Evolutionary conservation across 2,329 filamentous ascomycete species (phyloP).

Genomic region (Colletotrichum navitas): DNA sequence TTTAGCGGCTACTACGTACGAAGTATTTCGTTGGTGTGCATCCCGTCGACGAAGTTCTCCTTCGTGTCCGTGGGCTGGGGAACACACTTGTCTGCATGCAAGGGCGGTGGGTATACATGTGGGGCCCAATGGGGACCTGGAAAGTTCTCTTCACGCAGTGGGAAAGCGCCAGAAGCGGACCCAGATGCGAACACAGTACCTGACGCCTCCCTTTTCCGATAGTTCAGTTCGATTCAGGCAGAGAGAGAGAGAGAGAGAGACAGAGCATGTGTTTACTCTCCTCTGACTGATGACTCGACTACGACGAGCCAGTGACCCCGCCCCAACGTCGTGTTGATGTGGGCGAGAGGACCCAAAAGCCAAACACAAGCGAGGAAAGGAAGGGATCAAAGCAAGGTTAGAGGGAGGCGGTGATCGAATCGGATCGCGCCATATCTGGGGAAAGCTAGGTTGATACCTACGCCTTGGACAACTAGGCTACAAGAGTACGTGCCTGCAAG

Average conservation of each 20-base stretch:
- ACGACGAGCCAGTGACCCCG: slow-evolving; percentile 28
- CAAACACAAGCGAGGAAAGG: slow-evolving; percentile 37
- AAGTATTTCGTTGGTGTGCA: not conserved
- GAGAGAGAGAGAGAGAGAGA: not conserved
- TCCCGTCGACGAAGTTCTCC: slow-evolving; percentile 7
- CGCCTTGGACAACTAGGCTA: slow-evolving; percentile 7
- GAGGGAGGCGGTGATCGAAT: slow-evolving; percentile 33
- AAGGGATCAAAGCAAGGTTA: slow-evolving; percentile 15
- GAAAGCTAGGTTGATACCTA: slow-evolving; percentile 33
- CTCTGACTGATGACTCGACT: slow-evolving; percentile 19
- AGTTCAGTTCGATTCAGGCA: not conserved
- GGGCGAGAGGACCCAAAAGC: slow-evolving; percentile 15
- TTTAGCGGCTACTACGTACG: not conserved
- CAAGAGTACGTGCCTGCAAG: not conserved
- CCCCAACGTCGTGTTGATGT: slow-evolving; percentile 23
- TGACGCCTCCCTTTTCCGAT: not conserved
- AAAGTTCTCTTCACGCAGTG: slow-evolving; percentile 11
- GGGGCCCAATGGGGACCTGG: slow-evolving; percentile 22
- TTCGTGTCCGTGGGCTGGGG: slow-evolving; percentile 29
- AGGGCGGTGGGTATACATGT: slow-evolving; percentile 19
- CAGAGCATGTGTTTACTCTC: slow-evolving; percentile 3
- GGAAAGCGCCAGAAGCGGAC: slow-evolving; percentile 14
- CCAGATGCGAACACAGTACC: not conserved
- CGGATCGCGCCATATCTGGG: slow-evolving; percentile 40
- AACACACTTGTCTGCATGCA: slow-evolving; percentile 24